phyloP scores from a whole-genome alignment of 768 basidiomycete species.

The Termitomyces sp. region DNA sequence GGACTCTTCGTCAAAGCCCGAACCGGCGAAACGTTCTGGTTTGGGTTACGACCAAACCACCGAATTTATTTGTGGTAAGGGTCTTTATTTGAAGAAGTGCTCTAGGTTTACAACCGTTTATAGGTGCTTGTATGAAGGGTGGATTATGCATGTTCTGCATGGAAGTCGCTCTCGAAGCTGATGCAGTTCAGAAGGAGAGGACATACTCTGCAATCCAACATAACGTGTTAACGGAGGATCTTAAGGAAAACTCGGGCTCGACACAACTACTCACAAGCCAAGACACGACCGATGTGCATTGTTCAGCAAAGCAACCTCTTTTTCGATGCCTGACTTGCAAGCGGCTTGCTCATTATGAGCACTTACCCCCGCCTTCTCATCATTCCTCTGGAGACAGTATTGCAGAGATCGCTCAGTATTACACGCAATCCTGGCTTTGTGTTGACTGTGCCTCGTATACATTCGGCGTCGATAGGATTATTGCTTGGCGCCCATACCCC shows the following conservation, averaged over 20 bases:
- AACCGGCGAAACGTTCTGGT: slow-evolving; percentile 39
- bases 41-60: slow-evolving; percentile 57
- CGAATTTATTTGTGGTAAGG: slow-evolving; percentile 68
- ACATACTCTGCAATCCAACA: slow-evolving; percentile 2
- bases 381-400: slow-evolving; percentile 26
- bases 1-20: slow-evolving; percentile 13
- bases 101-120: not conserved
- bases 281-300: not conserved
- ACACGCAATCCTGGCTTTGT: slow-evolving; percentile 62
- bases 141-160: slow-evolving; percentile 77
- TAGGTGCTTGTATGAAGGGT: slow-evolving; percentile 63
- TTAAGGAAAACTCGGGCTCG: not conserved
- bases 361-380: slow-evolving; percentile 49
- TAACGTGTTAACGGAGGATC: slow-evolving; percentile 28
- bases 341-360: slow-evolving; percentile 76
- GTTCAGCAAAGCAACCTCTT: slow-evolving; percentile 31
- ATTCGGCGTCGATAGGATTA: slow-evolving; percentile 73
- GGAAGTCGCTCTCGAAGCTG: slow-evolving; percentile 48
- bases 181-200: slow-evolving; percentile 9
- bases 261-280: not conserved
- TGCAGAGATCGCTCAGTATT: slow-evolving; percentile 52
- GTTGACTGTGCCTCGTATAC: slow-evolving; percentile 71
- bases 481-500: slow-evolving; percentile 89
- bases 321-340: slow-evolving; percentile 86
- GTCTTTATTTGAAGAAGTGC: not conserved